Percentiles rank a stretch among this genome's conserved stretches.
phyloP scores from a whole-genome alignment of 768 basidiomycete genomes.

The Phlegmacium glaucopus region DNA sequence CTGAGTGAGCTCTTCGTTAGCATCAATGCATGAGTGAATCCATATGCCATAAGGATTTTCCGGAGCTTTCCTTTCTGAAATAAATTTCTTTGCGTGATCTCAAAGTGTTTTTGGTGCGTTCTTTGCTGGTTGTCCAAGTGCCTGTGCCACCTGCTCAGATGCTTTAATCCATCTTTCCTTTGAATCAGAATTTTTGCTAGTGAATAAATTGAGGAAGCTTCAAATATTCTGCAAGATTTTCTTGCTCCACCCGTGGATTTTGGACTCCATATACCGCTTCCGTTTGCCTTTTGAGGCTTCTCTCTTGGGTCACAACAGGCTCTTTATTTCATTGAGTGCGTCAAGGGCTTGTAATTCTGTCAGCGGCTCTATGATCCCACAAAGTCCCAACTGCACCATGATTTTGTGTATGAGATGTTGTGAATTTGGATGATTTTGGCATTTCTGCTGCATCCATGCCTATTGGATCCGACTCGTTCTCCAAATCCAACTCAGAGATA shows the following conservation, averaged over 20 bases:
- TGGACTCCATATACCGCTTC: background rate
- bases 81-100: conserved; percentile 12
- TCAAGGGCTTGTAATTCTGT: no score
- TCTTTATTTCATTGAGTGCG: no score
- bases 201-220: background rate
- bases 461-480: no score
- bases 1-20: conserved; percentile 23
- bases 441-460: no score
- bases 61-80: conserved; percentile 17
- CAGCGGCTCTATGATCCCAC: no score
- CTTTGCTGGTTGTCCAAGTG: conserved; percentile 3
- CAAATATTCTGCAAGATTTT: background rate
- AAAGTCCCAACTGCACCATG: no score
- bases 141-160: conserved; percentile 15
- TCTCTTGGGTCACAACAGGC: no score
- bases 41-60: conserved; percentile 23
- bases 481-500: no score
- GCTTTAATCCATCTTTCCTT: conserved; percentile 18
- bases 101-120: conserved; percentile 12
- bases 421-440: no score
- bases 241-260: background rate
- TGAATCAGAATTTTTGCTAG: conserved; percentile 2
- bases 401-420: no score
- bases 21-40: conserved; percentile 19
- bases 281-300: no score